A percentile compares a stretch with the other conserved stretches of the same genome.
Evolutionary conservation across 768 basidiomycete genomes (phyloP).

Genomic region (Rhodotorula kratochvilovae): DNA sequence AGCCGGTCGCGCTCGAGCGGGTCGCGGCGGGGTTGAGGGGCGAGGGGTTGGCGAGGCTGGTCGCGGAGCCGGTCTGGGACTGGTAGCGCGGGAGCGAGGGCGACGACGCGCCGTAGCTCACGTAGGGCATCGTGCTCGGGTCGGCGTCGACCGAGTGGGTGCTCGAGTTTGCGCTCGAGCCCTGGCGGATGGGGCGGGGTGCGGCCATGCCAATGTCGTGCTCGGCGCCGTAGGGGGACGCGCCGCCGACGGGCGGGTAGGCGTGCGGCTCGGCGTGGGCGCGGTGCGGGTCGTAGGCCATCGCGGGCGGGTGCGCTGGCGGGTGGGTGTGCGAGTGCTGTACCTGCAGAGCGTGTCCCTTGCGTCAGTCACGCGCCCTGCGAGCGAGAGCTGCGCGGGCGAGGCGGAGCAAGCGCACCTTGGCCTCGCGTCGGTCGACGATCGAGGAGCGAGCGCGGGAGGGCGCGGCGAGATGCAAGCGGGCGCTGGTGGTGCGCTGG

Average conservation of each 20-base stretch:
- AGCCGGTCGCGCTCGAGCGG: conserved; percentile 11
- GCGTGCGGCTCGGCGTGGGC: background rate
- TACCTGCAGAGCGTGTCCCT: background rate
- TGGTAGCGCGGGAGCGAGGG: conserved; percentile 38
- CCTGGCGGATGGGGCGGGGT: conserved; percentile 22
- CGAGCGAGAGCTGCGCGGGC: no score
- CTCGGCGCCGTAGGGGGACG: background rate
- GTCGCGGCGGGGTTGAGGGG: conserved; percentile 39
- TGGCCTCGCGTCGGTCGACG: background rate
- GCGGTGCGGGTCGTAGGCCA: background rate
- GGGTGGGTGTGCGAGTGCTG: background rate
- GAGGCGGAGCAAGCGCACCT: background rate
- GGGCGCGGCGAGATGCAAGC: background rate
- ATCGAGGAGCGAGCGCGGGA: background rate
- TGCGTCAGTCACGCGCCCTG: background rate
- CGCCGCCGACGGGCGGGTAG: conserved; percentile 3
- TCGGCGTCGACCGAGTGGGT: conserved; percentile 16
- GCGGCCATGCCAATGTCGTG: conserved; percentile 8
- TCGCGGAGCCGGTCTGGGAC: conserved; percentile 18
- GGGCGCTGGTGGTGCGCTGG: background rate
- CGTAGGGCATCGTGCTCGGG: conserved; percentile 23
- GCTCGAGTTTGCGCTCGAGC: conserved; percentile 14
- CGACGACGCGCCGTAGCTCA: conserved; percentile 15
- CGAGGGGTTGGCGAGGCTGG: conserved; percentile 32
- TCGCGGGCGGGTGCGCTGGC: background rate